Evolutionary conservation across 257 asterid species (phyloP).

Genomic region (Solanum stenotomum): DNA sequence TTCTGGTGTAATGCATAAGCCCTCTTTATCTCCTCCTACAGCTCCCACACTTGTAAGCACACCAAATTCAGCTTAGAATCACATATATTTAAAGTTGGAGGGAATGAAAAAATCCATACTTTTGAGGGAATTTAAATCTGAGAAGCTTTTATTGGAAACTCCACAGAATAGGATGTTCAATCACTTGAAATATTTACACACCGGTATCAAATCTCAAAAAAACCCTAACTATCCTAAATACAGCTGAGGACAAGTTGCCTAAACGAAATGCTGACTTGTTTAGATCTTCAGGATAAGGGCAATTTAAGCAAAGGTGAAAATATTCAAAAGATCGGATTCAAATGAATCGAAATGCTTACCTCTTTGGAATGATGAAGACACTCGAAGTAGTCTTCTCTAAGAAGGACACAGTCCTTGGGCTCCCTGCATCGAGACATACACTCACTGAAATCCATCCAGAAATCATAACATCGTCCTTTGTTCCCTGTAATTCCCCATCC

Average conservation of each 20-base stretch:
- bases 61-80: too few relatives aligned
- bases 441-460: constrained; percentile 96
- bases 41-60: not conserved
- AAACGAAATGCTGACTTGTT: not conserved
- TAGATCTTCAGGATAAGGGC: not conserved
- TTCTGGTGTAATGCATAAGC: not conserved
- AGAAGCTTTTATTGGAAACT: not conserved
- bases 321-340: not conserved
- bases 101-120: not conserved
- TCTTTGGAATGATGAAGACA: constrained; percentile 98
- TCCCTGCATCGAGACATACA: constrained; percentile 91
- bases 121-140: not conserved
- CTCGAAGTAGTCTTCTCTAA: constrained; percentile 93
- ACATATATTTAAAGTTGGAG: not conserved
- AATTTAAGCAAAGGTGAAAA: not conserved
- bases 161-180: too few relatives aligned
- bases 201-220: not conserved
- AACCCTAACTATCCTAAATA: not conserved
- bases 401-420: constrained; percentile 84
- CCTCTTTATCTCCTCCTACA: not conserved
- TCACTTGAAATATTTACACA: too few relatives aligned
- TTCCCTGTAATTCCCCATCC: constrained; percentile 98
- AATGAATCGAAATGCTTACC: constrained; percentile 17
- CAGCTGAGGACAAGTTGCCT: not conserved
- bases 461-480: constrained; percentile 95